A percentile compares a stretch with the other conserved stretches of the same genome.
These are phyloP conservation scores for Phytophthora pisi DNA, from an alignment of 352 stramenopile species.

Conservation along the genomic window DNA sequence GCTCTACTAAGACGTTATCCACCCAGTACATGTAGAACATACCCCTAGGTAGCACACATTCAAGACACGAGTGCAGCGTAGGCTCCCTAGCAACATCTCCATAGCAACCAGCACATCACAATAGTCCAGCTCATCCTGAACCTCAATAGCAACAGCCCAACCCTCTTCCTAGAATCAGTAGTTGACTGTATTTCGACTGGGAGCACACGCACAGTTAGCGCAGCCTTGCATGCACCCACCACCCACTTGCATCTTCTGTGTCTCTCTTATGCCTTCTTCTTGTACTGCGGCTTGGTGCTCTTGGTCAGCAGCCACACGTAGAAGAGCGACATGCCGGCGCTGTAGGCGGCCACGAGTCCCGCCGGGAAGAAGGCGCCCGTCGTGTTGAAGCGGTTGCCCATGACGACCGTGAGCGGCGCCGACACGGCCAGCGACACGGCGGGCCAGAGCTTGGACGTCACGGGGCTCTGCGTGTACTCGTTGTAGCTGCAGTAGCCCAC, in stretches of 20 bases:
- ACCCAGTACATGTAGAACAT: constrained; percentile 5
- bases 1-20: constrained; percentile 22
- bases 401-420: constrained; percentile 68
- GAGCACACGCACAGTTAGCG: neutral
- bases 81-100: constrained; percentile 1
- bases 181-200: constrained; percentile 2
- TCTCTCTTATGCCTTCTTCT: constrained; percentile 61
- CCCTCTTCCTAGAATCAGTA: neutral
- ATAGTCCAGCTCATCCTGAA: neutral
- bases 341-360: constrained; percentile 64
- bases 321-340: constrained; percentile 79
- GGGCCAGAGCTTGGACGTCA: constrained; percentile 84
- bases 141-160: constrained; percentile 1
- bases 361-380: constrained; percentile 78
- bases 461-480: constrained; percentile 80
- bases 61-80: neutral
- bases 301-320: constrained; percentile 77
- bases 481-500: constrained; percentile 87
- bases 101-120: neutral
- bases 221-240: neutral
- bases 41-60: neutral
- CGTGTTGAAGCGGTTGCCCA: constrained; percentile 79
- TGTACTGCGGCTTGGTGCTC: constrained; percentile 79
- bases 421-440: constrained; percentile 72
- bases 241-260: neutral